Base-by-base conservation (phyloP, 2,329 filamentous ascomycete genomes). In the Pseudogymnoascus sp. region DNA sequence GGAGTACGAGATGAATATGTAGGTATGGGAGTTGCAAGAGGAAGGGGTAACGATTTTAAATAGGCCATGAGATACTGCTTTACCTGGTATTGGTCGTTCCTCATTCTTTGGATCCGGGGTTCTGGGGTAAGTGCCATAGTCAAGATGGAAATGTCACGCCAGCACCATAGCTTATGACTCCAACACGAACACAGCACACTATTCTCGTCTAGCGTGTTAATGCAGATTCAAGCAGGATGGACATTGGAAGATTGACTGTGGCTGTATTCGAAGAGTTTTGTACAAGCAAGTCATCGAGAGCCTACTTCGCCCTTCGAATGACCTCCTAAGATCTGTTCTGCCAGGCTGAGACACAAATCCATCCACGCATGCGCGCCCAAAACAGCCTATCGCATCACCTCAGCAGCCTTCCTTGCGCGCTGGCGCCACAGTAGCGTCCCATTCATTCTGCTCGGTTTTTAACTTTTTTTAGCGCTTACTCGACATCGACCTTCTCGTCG, bases 401-500 rank as follows among this genome's bases (percentile, higher is more conserved):
- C 37, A 60, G 37, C 59, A 60, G 33, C 19, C 59, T 40, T 40
- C 59, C 33, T 56, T 33, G 26, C 50, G 59, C 26, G 37, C 23
- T 60, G 33, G 33, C 59, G 33, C 33, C 59, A 42, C 33, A 26
- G 33, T 60, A 26, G 31, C 59, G 33, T 60, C 59, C 19, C 59
- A 17, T 60, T 38, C 59, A 23, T 60, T 33, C 59, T 60, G 33
- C 33, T 60, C 33, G 33, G 26, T 13, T 60, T 60, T 37, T 40
- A 26, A 40, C 33, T 60, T 60, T 31, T 26, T 38, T 60, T 9
- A 7, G 26, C 31, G 29, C 68, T 72, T 74, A 74, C 68, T 74
- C 72, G 65, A 73, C 61, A 23, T 96, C 92, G 78, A 95, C 91
- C 82, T 97, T 97, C 80, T 87, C 89, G 85, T 99, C 95, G 75